These are phyloP conservation scores for Fraxinus floribunda DNA, from an alignment of 305 asterid genomes.

Conservation along the genomic window DNA sequence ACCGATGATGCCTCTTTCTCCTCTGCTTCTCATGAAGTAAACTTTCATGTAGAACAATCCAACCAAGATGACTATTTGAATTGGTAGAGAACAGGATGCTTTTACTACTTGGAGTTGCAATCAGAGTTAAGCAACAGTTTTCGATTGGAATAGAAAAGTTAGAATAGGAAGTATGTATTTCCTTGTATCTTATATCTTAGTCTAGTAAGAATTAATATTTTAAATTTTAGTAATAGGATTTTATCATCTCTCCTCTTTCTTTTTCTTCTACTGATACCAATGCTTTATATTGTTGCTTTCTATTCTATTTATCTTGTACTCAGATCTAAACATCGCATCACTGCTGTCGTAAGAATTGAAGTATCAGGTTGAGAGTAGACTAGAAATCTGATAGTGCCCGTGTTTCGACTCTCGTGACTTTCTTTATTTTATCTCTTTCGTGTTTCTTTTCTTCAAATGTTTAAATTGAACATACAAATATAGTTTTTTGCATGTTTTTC, in stretches of 20 bases:
- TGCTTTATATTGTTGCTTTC: neutral
- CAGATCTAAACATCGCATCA: neutral
- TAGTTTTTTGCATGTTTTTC: slow-evolving; percentile 20
- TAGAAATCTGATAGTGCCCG: neutral
- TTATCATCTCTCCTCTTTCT: neutral
- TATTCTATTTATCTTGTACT: neutral
- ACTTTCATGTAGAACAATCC: neutral
- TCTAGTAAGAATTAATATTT: neutral
- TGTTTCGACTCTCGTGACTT: slow-evolving; percentile 5
- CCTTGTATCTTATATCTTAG: neutral
- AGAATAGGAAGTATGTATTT: neutral
- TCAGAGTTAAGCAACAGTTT: neutral
- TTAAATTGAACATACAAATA: slow-evolving; percentile 21
- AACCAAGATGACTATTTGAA: neutral
- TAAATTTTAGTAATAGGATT: neutral
- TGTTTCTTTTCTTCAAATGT: slow-evolving; percentile 1
- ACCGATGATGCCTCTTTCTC: neutral
- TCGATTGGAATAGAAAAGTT: neutral
- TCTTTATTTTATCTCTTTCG: neutral
- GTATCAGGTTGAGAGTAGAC: neutral
- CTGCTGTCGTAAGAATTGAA: neutral
- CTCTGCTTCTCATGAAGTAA: neutral
- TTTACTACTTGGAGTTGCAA: neutral
- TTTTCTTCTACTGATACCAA: neutral
- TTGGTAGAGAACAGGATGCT: neutral